Evolutionary conservation across 2,329 filamentous ascomycete genomes (phyloP).

Genomic region (Cladosporium sp.): DNA sequence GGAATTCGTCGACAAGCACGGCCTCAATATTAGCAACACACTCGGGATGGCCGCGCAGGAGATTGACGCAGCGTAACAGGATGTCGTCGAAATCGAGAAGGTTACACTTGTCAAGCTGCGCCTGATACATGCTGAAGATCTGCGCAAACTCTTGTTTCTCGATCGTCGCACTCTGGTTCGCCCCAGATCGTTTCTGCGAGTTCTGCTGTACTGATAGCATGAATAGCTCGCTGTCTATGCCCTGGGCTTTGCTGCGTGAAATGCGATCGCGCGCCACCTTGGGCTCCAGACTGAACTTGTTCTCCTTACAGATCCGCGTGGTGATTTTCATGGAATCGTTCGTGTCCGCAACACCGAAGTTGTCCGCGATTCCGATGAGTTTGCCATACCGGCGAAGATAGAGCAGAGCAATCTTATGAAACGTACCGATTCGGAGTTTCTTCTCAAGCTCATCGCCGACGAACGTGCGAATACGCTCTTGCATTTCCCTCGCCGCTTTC

Average conservation of each 20-base stretch:
- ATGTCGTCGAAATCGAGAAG: constrained; percentile 93
- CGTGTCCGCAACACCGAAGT: constrained; percentile 87
- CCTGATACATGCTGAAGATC: constrained; percentile 71
- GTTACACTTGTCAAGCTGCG: constrained; percentile 68
- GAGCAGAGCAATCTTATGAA: constrained; percentile 84
- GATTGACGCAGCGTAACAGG: constrained; percentile 73
- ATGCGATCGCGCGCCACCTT: constrained; percentile 70
- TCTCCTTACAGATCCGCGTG: constrained; percentile 68
- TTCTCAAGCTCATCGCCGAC: constrained; percentile 72
- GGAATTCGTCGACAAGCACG: constrained; percentile 94
- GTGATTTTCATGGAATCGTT: constrained; percentile 75
- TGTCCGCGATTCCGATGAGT: constrained; percentile 72
- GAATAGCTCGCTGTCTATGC: constrained; percentile 44
- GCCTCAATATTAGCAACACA: constrained; percentile 88
- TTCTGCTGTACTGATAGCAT: constrained; percentile 19
- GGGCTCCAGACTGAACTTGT: constrained; percentile 64
- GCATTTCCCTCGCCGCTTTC: constrained; percentile 92
- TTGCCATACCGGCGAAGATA: constrained; percentile 82
- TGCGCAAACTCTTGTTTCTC: constrained; percentile 62
- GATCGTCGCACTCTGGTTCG: constrained; percentile 36
- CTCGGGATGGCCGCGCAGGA: constrained; percentile 66
- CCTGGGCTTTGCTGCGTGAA: constrained; percentile 56
- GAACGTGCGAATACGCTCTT: constrained; percentile 73
- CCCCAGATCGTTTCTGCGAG: not conserved
- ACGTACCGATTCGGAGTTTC: constrained; percentile 82